Percentiles rank a stretch among this genome's conserved stretches.
These are phyloP conservation scores for Artemisia argyi DNA, from an alignment of 129 eudicot species.

Conservation along the genomic window DNA sequence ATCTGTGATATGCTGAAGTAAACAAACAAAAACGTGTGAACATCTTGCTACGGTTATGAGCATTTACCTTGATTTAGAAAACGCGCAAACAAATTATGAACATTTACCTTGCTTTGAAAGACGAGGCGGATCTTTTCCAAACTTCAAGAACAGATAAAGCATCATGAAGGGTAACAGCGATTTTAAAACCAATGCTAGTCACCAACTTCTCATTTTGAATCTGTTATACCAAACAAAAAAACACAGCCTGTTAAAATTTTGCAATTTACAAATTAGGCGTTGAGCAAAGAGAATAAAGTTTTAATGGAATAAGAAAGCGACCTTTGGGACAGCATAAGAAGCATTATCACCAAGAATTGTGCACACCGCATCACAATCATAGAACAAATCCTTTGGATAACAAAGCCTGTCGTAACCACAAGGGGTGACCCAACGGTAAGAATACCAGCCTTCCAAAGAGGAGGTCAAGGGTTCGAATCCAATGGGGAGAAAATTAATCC, in stretches of 20 bases:
- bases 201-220: conserved; percentile 62
- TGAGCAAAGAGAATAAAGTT: conserved; percentile 1
- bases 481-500: no score
- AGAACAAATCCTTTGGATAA: conserved; percentile 62
- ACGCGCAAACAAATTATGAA: background rate
- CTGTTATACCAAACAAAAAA: conserved; percentile 42
- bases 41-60: no score
- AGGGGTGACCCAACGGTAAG: no score
- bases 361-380: conserved; percentile 66
- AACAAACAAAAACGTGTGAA: conserved; percentile 2
- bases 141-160: conserved; percentile 51
- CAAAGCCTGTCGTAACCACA: conserved; percentile 56
- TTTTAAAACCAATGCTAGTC: conserved; percentile 65
- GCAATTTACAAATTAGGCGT: no score
- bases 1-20: conserved; percentile 67
- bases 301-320: background rate
- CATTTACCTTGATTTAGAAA: background rate
- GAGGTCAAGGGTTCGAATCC: no score
- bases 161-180: conserved; percentile 61
- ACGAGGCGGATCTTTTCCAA: conserved; percentile 71
- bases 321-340: conserved; percentile 83
- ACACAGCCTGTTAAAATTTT: background rate
- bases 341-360: conserved; percentile 69
- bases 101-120: conserved; percentile 70
- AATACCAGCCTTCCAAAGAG: no score